Evolutionary conservation across 2,329 filamentous ascomycete genomes (phyloP).

Genomic region (Aspergillus amoenus): DNA sequence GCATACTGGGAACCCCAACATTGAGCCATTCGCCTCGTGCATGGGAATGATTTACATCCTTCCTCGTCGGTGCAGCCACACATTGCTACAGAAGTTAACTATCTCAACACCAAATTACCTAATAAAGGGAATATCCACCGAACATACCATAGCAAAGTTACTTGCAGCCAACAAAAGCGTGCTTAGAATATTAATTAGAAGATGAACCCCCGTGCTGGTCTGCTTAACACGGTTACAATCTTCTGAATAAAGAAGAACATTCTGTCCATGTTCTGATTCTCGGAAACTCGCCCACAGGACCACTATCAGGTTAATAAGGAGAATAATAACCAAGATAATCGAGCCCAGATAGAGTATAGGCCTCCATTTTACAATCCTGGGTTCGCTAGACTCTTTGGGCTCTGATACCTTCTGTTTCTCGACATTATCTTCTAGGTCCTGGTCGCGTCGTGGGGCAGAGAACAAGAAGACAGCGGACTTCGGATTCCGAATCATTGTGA

Average conservation of each 20-base stretch:
- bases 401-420: no score
- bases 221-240: background rate
- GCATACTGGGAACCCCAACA: conserved; percentile 43
- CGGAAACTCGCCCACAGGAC: background rate
- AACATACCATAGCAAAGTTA: conserved; percentile 47
- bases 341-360: background rate
- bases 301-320: background rate
- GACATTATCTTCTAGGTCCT: no score
- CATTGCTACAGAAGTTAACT: conserved; percentile 38
- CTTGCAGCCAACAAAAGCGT: conserved; percentile 48
- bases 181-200: conserved; percentile 50
- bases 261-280: background rate
- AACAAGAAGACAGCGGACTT: no score
- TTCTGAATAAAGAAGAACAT: background rate
- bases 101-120: background rate
- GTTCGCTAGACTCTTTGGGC: no score
- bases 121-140: no score
- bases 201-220: conserved; percentile 34
- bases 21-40: conserved; percentile 41
- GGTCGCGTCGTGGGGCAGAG: no score
- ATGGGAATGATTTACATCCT: conserved; percentile 52
- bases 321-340: background rate
- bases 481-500: no score
- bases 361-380: background rate
- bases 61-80: conserved; percentile 50